phyloP scores from a whole-genome alignment of 2,329 filamentous ascomycete genomes.

The Tolypocladium pustulatum region DNA sequence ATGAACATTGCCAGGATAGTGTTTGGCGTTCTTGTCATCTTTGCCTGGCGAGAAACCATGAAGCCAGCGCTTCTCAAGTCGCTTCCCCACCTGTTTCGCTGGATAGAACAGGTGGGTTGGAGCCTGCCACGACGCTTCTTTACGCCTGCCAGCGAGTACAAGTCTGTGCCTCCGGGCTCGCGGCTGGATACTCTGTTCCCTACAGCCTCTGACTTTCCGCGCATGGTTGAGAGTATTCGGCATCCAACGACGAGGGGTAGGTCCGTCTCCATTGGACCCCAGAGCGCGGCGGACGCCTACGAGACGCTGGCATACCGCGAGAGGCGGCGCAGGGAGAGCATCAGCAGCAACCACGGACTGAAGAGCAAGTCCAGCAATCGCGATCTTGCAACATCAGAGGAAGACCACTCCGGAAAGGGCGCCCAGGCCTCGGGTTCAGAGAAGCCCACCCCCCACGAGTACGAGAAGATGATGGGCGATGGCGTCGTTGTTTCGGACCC shows the following conservation, averaged over 20 bases:
- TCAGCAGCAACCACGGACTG: conserved; percentile 38
- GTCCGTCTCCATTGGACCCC: conserved; percentile 82
- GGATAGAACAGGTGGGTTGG: conserved; percentile 70
- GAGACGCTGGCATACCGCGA: conserved; percentile 90
- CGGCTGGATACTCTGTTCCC: conserved; percentile 78
- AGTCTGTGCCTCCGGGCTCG: conserved; percentile 61
- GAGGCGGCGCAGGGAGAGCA: conserved; percentile 42
- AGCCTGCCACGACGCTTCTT: conserved; percentile 85
- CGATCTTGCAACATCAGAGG: conserved; percentile 28
- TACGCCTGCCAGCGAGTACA: conserved; percentile 80
- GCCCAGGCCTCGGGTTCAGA: conserved; percentile 34
- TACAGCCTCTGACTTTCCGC: conserved; percentile 75
- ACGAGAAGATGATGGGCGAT: conserved; percentile 65
- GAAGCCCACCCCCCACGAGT: conserved; percentile 45
- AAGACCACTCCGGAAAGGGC: conserved; percentile 25
- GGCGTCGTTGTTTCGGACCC: conserved; percentile 36
- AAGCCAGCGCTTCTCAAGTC: conserved; percentile 71
- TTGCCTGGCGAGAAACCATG: conserved; percentile 81
- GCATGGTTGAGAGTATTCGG: conserved; percentile 70
- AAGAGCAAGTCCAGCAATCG: conserved; percentile 31
- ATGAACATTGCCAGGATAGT: conserved; percentile 58
- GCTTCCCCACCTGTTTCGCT: conserved; percentile 78
- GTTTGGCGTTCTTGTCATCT: conserved; percentile 72
- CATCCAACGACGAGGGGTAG: conserved; percentile 61
- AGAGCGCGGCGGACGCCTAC: conserved; percentile 93